phyloP scores from a whole-genome alignment of 345 rosid genomes.

The Clarkia xantiana region DNA sequence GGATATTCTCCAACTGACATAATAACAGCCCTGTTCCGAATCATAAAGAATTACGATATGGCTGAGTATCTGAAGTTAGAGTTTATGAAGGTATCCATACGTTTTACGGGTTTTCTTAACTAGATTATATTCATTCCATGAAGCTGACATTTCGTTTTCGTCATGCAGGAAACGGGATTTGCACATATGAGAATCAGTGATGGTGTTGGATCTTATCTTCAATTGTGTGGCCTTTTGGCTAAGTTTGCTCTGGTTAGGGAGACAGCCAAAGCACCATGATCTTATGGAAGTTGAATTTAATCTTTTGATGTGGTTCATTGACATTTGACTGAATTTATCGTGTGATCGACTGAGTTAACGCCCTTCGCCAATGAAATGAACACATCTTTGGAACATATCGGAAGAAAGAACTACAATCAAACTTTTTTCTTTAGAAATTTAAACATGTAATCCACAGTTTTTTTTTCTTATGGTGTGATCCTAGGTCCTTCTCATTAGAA shows the following conservation, averaged over 20 bases:
- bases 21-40: slow-evolving; percentile 83
- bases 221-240: slow-evolving; percentile 81
- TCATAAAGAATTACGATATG: slow-evolving; percentile 84
- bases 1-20: slow-evolving; percentile 98
- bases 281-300: no score
- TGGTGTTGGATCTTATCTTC: slow-evolving; percentile 96
- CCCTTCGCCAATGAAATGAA: no score
- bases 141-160: not conserved
- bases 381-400: no score
- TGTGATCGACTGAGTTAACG: no score
- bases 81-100: slow-evolving; percentile 66
- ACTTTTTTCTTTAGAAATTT: no score
- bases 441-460: no score
- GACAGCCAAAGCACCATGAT: slow-evolving; percentile 61
- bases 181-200: slow-evolving; percentile 95
- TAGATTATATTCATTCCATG: not conserved
- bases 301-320: no score
- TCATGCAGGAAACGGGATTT: slow-evolving; percentile 78
- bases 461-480: no score
- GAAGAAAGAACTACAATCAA: no score
- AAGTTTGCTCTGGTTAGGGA: slow-evolving; percentile 64
- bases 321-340: no score
- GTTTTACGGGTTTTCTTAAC: not conserved
- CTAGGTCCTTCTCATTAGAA: no score
- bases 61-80: slow-evolving; percentile 86